phyloP scores from a whole-genome alignment of 1,284 basidiomycete species.

The Tetrapyrgos nigripes region DNA sequence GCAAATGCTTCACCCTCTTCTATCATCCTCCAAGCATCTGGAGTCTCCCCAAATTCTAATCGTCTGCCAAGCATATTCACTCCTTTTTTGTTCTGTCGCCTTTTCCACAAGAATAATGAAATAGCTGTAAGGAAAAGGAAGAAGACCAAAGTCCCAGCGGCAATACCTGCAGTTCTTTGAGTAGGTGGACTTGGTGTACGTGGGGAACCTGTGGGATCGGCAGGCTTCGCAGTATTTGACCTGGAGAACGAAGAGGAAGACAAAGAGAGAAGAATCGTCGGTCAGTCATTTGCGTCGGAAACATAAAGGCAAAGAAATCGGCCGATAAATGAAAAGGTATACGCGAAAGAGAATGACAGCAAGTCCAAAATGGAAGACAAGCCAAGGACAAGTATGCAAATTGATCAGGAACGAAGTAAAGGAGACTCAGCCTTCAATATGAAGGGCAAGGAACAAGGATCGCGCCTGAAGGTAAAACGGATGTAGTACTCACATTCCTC shows the following conservation, averaged over 20 bases:
- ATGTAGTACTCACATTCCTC: not conserved
- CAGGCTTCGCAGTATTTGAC: too few species aligned
- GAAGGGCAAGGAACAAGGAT: not conserved
- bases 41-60: conserved; percentile 13
- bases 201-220: not conserved
- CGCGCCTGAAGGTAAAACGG: not conserved
- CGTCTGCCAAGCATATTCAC: conserved; percentile 13
- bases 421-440: not conserved
- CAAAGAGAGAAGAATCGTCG: not conserved
- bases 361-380: too few species aligned
- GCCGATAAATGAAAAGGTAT: not conserved
- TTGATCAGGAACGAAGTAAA: not conserved
- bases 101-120: conserved; percentile 1
- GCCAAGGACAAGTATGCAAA: too few species aligned
- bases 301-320: not conserved
- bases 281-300: not conserved
- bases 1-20: not conserved
- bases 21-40: conserved; percentile 9
- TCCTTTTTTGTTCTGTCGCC: conserved; percentile 7
- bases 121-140: not conserved
- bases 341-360: not conserved
- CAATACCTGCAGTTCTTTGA: too few species aligned
- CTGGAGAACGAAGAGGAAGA: too few species aligned
- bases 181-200: not conserved
- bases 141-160: not conserved